Evolutionary conservation across 805 yeast genomes (phyloP), one percentile per base, ranked within the genome.

Genomic region (Suhomyces faveliae): DNA sequence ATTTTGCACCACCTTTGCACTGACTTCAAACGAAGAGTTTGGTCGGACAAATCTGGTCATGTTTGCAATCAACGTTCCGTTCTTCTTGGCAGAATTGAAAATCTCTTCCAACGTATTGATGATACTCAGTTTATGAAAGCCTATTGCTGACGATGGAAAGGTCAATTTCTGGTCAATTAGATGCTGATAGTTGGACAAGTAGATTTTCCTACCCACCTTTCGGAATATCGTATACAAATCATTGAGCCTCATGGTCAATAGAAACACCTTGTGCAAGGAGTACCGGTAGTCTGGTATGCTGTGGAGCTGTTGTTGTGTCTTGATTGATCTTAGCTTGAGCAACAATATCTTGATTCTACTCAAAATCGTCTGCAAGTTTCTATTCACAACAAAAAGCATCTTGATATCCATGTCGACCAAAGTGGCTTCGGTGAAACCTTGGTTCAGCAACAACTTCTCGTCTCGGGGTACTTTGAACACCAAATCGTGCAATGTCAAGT

Each of bases 151-250:
- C 15, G 61, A 56, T 50, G 61, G 60, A 40, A 59, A 54, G 9
- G 63, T 50, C 17, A 76, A 61, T 44, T 71, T 69, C 43, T 71
- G 72, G 53, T 77, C 79, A 43, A 67, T 61, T n/a, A 77, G 60
- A 46, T 68, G 74, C 8, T 63, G 61, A 45, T 64, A 58, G 59
- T 80, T 78, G 35, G 78, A 73, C 20, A 71, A 60, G 52, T 70
- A 78, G 5, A 77, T 56, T 40, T 74, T 71, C 49, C 79, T 68
- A 3, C 83, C 83, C 44, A 74, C 64, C 49, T 69, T 69, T 43
- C 84, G 64, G 19, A 77, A 54, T 2, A 76, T 61, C 4, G 74
- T 67, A 54, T 79, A 79, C 25, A 79, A 46, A 54, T 80, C 84
- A 39, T 82, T 80, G 37, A 77, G 56, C 42, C 80, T 63, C 29